Evolutionary conservation across 306 rosid species (phyloP), one percentile per base, ranked within the genome.

Genomic region (Malus asiatica): DNA sequence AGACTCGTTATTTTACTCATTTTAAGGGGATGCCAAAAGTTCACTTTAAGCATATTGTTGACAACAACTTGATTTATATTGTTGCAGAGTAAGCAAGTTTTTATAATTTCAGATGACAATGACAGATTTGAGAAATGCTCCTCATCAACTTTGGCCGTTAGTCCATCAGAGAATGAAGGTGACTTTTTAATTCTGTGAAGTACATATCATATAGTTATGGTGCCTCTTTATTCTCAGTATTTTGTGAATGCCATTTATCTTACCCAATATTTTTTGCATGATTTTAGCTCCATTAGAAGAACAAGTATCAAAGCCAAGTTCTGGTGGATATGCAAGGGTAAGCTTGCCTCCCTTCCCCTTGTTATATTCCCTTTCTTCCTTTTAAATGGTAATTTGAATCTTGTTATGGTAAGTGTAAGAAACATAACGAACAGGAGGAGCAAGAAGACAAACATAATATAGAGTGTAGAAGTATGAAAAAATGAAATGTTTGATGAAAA

Each of bases 311-410:
- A 78, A 72, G 46, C 44, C 29, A 15, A 80, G 32, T 63, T 74
- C 80, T 66, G 5, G 57, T 58, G 86, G 85, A 65, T 80, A 73
- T 82, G 78, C 83, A 80, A 83, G 62, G 78, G 93, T 90, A 75
- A 85, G 96, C 57, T 14, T 58, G 60, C 62, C 57, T 72, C 60
- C 77, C 63, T 32, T 9, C 14, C 53, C 30, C 58, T 15, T 73
- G 25, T 25, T 65, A 46, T 29, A 8, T 48, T 33, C 6, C 7
- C 45, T 46, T 5, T 11, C 44, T 0, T 19, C n/a, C 35, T 35
- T 8, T 40, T 40, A 40, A 40, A 40, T 40, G 4, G 32, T 44
- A 65, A 33, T 65, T 33, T 33, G 14, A 65, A 19, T 65, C 45
- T 33, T 32, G 12, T 65, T 65, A 2, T 33, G 15, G 9, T 65